Evolutionary conservation across 345 rosid species (phyloP).

Genomic region (Populus alba): DNA sequence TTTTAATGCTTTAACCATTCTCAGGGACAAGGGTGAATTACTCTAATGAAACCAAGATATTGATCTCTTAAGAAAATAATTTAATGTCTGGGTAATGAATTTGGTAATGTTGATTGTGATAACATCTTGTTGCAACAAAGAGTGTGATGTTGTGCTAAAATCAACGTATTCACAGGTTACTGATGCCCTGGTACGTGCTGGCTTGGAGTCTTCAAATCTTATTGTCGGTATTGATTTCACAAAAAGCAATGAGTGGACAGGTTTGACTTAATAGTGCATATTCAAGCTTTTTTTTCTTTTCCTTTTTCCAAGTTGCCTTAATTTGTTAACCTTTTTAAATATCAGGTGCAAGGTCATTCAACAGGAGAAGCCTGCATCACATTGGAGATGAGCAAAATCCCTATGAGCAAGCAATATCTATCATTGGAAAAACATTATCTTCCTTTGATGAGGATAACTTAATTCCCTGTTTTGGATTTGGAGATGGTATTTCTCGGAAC

Average conservation of each 20-base stretch:
- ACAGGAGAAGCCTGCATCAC: conserved; percentile 60
- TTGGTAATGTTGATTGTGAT: neutral
- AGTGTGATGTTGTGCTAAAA: neutral
- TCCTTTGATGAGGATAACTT: conserved; percentile 76
- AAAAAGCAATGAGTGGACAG: conserved; percentile 98
- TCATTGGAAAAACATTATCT: conserved; percentile 71
- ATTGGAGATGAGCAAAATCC: conserved; percentile 62
- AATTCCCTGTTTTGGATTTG: conserved; percentile 86
- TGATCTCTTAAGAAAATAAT: neutral
- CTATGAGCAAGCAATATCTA: conserved; percentile 72
- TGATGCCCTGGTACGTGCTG: conserved; percentile 68
- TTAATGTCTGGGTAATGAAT: neutral
- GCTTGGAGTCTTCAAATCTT: conserved; percentile 89
- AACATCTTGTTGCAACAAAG: conserved; percentile 2
- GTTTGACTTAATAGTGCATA: conserved; percentile 27
- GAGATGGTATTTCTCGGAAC: conserved; percentile 45
- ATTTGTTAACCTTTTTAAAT: conserved; percentile 14
- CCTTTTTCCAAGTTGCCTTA: neutral
- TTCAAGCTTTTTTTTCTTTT: neutral
- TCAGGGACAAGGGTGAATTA: neutral
- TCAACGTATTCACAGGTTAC: conserved; percentile 53
- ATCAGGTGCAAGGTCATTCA: conserved; percentile 69
- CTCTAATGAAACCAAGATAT: neutral
- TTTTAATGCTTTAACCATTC: neutral
- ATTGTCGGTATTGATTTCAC: conserved; percentile 94